Evolutionary conservation across 2,329 filamentous ascomycete species (phyloP).

Genomic region (Celoporthe dispersa): DNA sequence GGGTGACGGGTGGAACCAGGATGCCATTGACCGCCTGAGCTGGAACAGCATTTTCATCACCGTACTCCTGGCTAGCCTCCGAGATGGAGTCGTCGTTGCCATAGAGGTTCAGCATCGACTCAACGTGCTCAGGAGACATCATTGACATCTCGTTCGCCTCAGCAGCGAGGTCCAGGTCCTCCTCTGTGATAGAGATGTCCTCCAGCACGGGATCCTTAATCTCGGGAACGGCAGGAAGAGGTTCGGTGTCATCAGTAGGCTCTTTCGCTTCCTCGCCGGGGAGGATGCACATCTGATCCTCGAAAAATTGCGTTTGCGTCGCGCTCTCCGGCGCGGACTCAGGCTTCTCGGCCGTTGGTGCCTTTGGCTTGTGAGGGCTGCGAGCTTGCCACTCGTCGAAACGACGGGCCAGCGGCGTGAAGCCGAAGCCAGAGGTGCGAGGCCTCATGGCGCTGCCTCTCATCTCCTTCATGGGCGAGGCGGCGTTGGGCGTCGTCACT

Average conservation of each 20-base stretch:
- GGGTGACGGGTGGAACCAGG: conserved; percentile 55
- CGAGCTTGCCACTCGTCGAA: conserved; percentile 60
- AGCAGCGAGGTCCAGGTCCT: conserved; percentile 61
- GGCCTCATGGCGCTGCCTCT: conserved; percentile 33
- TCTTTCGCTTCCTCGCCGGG: conserved; percentile 41
- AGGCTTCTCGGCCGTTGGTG: conserved; percentile 32
- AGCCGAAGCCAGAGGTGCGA: conserved; percentile 49
- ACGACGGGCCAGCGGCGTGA: conserved; percentile 61
- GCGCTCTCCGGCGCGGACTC: conserved; percentile 30
- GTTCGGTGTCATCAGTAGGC: conserved; percentile 38
- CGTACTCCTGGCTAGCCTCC: conserved; percentile 68
- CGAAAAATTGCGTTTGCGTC: conserved; percentile 53
- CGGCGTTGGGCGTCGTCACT: conserved; percentile 20
- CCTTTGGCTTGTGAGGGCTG: conserved; percentile 49
- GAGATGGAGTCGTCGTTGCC: conserved; percentile 57
- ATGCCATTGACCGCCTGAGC: conserved; percentile 31
- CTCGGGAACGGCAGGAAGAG: conserved; percentile 27
- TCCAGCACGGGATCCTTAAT: conserved; percentile 46
- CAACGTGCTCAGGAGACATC: conserved; percentile 48
- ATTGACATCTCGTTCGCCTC: conserved; percentile 66
- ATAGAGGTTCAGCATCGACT: conserved; percentile 40
- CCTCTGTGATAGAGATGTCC: conserved; percentile 53
- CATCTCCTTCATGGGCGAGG: conserved; percentile 34
- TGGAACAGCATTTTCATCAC: conserved; percentile 66
- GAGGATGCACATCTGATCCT: conserved; percentile 62